Percentiles rank a stretch among this genome's conserved stretches.
phyloP scores from a whole-genome alignment of 768 basidiomycete species.

The Macrocybe gigantea region DNA sequence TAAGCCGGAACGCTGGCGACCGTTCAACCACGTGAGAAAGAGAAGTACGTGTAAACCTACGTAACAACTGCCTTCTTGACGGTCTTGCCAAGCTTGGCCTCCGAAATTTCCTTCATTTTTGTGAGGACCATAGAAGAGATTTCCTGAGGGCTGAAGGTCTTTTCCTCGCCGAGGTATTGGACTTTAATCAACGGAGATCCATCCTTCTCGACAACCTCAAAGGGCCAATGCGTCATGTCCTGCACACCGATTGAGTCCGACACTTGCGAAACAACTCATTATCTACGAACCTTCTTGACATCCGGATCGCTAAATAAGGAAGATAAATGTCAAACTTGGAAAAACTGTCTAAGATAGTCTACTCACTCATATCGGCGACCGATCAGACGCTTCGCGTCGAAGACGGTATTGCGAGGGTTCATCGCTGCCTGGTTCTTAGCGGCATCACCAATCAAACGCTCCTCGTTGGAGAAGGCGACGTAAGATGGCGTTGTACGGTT shows the following conservation, averaged over 20 bases:
- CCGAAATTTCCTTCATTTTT: conserved; percentile 99
- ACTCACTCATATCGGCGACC: conserved; percentile 93
- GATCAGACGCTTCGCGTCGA: conserved; percentile 98
- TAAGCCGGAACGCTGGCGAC: conserved; percentile 83
- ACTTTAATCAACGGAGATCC: conserved; percentile 97
- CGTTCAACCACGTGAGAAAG: conserved; percentile 1
- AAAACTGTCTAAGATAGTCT: background rate
- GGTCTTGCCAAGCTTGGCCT: conserved; percentile 97
- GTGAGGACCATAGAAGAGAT: conserved; percentile 99
- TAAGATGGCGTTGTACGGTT: conserved; percentile 99
- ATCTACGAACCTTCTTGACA: conserved; percentile 70
- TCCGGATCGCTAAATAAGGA: conserved; percentile 66
- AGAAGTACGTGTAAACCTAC: conserved; percentile 37
- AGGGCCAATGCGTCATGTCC: conserved; percentile 98
- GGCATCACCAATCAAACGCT: conserved; percentile 98
- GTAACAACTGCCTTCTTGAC: conserved; percentile 99
- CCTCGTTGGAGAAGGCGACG: conserved; percentile 94
- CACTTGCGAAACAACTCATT: conserved; percentile 7
- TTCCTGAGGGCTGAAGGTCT: conserved; percentile 97
- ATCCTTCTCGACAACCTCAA: conserved; percentile 93
- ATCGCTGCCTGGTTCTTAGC: conserved; percentile 99
- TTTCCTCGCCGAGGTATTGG: conserved; percentile 89
- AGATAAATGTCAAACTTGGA: conserved; percentile 8
- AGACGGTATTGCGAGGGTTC: conserved; percentile 99
- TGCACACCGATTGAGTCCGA: conserved; percentile 19